Evolutionary conservation across 2,329 filamentous ascomycete genomes (phyloP).

Genomic region (Rutstroemia sydowiana): DNA sequence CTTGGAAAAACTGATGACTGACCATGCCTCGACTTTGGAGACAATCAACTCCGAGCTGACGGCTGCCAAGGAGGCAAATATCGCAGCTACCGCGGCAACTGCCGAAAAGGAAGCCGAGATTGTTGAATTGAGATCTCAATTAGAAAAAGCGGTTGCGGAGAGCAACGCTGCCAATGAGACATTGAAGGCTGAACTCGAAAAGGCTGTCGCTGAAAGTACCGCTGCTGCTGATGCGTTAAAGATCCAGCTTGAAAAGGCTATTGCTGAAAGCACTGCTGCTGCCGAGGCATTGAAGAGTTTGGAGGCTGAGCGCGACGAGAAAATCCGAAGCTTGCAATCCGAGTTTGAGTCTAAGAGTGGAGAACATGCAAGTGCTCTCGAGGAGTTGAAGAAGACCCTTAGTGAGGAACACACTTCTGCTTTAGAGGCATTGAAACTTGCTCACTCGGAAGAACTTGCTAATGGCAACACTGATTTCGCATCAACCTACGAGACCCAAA

Average conservation of each 20-base stretch:
- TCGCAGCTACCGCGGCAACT: constrained; percentile 26
- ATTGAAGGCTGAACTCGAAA: not conserved
- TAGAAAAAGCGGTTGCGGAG: constrained; percentile 33
- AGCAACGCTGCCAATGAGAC: not conserved
- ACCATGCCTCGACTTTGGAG: constrained; percentile 17
- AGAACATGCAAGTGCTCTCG: constrained; percentile 30
- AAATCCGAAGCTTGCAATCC: constrained; percentile 43
- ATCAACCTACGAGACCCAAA: constrained; percentile 39
- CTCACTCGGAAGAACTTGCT: constrained; percentile 43
- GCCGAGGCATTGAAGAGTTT: constrained; percentile 43
- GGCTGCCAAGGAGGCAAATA: constrained; percentile 41
- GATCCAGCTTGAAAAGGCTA: not conserved
- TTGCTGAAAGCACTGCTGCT: constrained; percentile 16
- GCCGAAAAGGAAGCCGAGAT: constrained; percentile 31
- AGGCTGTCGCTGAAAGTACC: not conserved
- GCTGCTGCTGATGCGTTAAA: not conserved
- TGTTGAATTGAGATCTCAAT: constrained; percentile 30
- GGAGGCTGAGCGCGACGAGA: constrained; percentile 42
- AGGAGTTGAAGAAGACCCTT: constrained; percentile 42
- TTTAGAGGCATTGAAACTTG: constrained; percentile 44
- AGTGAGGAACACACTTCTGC: constrained; percentile 43
- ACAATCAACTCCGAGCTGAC: constrained; percentile 36
- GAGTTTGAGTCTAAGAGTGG: constrained; percentile 37
- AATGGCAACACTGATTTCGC: constrained; percentile 38
- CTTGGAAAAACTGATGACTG: constrained; percentile 32